Percentiles rank a stretch among this genome's conserved stretches.
These are phyloP conservation scores for Aurifilum marmelostoma DNA, from an alignment of 2,329 filamentous ascomycete species.

Conservation along the genomic window DNA sequence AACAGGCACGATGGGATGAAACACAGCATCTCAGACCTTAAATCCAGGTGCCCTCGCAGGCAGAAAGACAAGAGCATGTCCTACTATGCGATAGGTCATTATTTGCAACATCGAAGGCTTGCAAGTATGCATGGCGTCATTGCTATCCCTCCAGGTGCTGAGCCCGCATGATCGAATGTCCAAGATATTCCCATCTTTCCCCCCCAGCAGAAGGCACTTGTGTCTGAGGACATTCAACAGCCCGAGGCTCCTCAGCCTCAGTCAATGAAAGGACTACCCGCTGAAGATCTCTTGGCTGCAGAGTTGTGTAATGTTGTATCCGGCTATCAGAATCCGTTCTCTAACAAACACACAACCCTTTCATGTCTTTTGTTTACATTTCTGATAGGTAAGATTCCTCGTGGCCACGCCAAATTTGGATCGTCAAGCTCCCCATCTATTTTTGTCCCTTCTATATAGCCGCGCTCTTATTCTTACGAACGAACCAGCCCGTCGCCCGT, in stretches of 20 bases:
- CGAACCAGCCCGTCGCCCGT: not conserved
- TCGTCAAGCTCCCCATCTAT: not conserved
- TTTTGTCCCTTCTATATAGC: conserved; percentile 7
- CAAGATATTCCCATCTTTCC: too few species aligned
- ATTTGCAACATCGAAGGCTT: not conserved
- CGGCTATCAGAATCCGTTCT: too few species aligned
- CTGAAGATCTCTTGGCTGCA: not conserved
- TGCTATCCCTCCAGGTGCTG: not conserved
- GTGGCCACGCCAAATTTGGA: not conserved
- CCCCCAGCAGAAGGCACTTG: too few species aligned
- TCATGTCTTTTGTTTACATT: not conserved
- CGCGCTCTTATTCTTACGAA: not conserved
- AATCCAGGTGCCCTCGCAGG: not conserved
- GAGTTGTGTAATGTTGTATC: not conserved
- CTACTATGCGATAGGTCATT: not conserved
- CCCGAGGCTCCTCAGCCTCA: not conserved
- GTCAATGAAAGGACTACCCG: not conserved
- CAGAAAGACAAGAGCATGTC: not conserved
- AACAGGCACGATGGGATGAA: not conserved
- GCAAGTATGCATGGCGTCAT: not conserved
- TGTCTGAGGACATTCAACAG: not conserved
- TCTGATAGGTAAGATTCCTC: not conserved
- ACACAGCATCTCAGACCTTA: not conserved
- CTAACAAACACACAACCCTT: not conserved
- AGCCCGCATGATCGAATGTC: too few species aligned